These are phyloP conservation scores for Aspergillus felis DNA, from an alignment of 2,329 filamentous ascomycete species.

Conservation along the genomic window DNA sequence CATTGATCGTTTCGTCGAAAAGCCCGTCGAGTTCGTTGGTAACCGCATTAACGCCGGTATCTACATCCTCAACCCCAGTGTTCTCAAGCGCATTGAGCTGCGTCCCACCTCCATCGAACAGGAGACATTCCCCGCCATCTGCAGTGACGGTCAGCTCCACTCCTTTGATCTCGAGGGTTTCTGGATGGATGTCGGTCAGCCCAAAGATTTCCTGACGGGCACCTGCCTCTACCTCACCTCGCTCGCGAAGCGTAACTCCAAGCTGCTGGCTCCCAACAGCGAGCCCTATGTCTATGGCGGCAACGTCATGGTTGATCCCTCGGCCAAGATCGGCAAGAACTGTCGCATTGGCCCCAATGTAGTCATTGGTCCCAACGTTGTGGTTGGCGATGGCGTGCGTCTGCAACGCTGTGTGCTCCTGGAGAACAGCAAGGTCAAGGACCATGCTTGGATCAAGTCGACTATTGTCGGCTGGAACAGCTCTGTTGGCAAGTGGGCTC, in stretches of 20 bases:
- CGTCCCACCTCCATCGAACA: conserved; percentile 97
- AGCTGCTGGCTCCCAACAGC: conserved; percentile 68
- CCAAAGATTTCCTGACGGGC: conserved; percentile 94
- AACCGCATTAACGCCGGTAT: conserved; percentile 99
- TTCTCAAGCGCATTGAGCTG: conserved; percentile 88
- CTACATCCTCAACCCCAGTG: conserved; percentile 93
- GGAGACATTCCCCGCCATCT: conserved; percentile 95
- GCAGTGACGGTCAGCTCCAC: conserved; percentile 83
- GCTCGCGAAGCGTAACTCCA: conserved; percentile 82
- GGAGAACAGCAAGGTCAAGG: conserved; percentile 88
- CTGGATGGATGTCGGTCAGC: conserved; percentile 99
- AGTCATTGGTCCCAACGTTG: conserved; percentile 87
- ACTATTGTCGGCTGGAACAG: conserved; percentile 99
- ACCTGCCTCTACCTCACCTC: conserved; percentile 96
- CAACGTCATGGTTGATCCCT: conserved; percentile 91
- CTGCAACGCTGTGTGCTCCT: conserved; percentile 90
- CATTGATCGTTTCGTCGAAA: conserved; percentile 99
- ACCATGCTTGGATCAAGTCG: conserved; percentile 98
- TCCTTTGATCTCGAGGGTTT: conserved; percentile 95
- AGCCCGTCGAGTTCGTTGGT: conserved; percentile 96
- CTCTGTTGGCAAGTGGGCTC: conserved; percentile 90
- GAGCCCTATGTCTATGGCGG: conserved; percentile 85
- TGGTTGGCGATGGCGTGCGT: conserved; percentile 89
- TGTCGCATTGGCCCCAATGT: conserved; percentile 98
- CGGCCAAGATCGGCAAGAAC: conserved; percentile 95